Base-by-base conservation (phyloP, 805 yeast species). In the Saccharomycopsis sp. region DNA sequence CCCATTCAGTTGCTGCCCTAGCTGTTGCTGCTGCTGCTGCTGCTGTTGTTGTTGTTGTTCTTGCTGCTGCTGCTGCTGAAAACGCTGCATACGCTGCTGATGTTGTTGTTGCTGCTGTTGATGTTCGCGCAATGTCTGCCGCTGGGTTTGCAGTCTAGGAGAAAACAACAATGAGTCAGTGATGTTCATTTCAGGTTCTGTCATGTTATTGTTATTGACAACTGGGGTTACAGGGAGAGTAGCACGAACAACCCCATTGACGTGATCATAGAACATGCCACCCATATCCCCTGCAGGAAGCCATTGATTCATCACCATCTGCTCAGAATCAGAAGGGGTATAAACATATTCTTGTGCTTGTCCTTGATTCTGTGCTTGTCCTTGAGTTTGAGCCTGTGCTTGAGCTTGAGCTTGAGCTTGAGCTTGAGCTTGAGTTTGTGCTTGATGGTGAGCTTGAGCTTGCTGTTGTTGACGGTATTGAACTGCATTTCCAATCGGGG, bases 351-450 rank as follows among this genome's bases (percentile, higher is more conserved):
- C n/a, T n/a, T 35, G 30, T 21, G 25, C 43, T 35, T 30, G 46
- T 19, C 36, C 23, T 21, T 48, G 51, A 4, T 43, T 49, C 25
- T 45, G 52, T 12, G 50, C 52, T 34, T 51, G 52, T 12, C 42
- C 48, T 20, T 43, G 52, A 27, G 40, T 40, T 18, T 41, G 45
- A 21, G 41, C 39, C 22, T 36, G 36, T 12, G 51, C 49, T 12
- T 36, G 39, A 5, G 42, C 36, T 4, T 36, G 23, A 20, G 39
- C 33, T n/a, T 19, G 38, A 19, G n/a, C n/a, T n/a, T n/a, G n/a
- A n/a, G n/a, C n/a, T n/a, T n/a, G n/a, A n/a, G n/a, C n/a, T n/a
- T n/a, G n/a, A n/a, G n/a, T n/a, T n/a, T n/a, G n/a, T n/a, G n/a
- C n/a, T n/a, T 39, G 34, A 34, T 36, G 43, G 31, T 34, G 43